A percentile compares a stretch with the other conserved stretches of the same genome.
Evolutionary conservation across 192 early-diverging fungal genomes (phyloP).

Genomic region (Mortierella claussenii): DNA sequence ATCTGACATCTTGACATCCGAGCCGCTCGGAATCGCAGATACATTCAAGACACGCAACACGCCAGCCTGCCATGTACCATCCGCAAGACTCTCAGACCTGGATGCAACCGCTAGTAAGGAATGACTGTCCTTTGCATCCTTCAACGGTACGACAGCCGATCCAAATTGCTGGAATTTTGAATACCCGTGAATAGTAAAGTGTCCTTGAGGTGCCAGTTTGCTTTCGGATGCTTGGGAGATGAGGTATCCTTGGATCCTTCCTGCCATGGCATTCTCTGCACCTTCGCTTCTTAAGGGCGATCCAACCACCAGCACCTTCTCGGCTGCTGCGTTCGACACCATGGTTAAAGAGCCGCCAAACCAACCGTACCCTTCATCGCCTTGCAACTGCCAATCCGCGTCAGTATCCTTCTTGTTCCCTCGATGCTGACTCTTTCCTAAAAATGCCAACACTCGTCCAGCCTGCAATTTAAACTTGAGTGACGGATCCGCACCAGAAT

Average conservation of each 20-base stretch:
- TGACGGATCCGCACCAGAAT: neutral
- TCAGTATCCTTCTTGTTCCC: conserved; percentile 2
- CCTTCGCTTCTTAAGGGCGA: neutral
- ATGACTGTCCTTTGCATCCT: neutral
- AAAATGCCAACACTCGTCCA: conserved; percentile 3
- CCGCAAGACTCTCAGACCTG: conserved; percentile 5
- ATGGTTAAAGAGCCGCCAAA: neutral
- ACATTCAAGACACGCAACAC: conserved; percentile 9
- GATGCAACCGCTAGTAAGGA: neutral
- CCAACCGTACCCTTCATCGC: neutral
- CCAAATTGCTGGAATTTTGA: conserved; percentile 13
- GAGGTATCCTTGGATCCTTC: conserved; percentile 4
- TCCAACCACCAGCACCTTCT: neutral
- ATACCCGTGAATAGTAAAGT: neutral
- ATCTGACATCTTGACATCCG: conserved; percentile 1
- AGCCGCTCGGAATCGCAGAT: neutral
- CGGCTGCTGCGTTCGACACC: neutral
- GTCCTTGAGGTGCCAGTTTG: neutral
- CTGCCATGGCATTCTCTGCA: neutral
- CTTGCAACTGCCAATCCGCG: conserved; percentile 7
- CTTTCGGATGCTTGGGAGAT: too few relatives aligned
- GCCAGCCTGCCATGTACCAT: conserved; percentile 16
- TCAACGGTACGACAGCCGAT: neutral
- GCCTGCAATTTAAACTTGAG: neutral
- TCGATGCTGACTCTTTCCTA: neutral